A percentile compares a stretch with the other conserved stretches of the same genome.
Conservation (phyloP, 495 filamentous ascomycete genomes). For the Aspergillus funiculosus region DNA sequence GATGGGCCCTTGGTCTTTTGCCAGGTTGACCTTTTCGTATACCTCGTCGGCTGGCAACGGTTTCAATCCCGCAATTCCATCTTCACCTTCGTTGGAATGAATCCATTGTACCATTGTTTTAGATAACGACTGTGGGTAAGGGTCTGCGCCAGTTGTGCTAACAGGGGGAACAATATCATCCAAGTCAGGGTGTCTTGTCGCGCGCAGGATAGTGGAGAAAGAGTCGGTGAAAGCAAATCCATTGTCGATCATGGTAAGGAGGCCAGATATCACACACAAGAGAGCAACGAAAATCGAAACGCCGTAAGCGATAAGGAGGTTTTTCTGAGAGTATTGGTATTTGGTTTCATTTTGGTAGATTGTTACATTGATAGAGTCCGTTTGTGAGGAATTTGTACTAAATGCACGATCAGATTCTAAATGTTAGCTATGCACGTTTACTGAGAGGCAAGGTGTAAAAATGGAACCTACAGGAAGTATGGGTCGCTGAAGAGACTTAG, state of each 20-base stretch:
- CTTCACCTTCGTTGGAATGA: not conserved
- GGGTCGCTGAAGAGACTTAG: not conserved
- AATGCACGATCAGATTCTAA: not conserved
- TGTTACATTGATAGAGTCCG: not conserved
- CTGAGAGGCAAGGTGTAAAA: not conserved
- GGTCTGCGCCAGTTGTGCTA: conserved; percentile 1
- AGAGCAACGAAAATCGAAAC: conserved; percentile 5
- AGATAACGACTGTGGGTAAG: not conserved
- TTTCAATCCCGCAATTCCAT: not conserved
- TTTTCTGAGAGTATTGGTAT: conserved; percentile 3
- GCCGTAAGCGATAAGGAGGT: conserved; percentile 6
- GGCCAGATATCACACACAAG: conserved; percentile 3
- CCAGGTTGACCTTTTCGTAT: not conserved
- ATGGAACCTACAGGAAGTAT: not conserved
- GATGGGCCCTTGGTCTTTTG: not conserved
- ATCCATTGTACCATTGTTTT: conserved; percentile 2
- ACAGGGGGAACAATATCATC: conserved; percentile 3
- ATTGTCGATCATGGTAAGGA: conserved; percentile 6
- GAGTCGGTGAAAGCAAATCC: conserved; percentile 3
- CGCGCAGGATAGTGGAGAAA: conserved; percentile 1
- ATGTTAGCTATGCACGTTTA: too few relatives aligned
- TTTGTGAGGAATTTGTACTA: not conserved
- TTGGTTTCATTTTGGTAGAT: not conserved
- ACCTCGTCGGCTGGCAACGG: not conserved
- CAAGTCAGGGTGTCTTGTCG: not conserved